Evolutionary conservation across 441 rosid species (phyloP), one percentile per base, ranked within the genome.

Genomic region (Pelargonium cotyledonis): DNA sequence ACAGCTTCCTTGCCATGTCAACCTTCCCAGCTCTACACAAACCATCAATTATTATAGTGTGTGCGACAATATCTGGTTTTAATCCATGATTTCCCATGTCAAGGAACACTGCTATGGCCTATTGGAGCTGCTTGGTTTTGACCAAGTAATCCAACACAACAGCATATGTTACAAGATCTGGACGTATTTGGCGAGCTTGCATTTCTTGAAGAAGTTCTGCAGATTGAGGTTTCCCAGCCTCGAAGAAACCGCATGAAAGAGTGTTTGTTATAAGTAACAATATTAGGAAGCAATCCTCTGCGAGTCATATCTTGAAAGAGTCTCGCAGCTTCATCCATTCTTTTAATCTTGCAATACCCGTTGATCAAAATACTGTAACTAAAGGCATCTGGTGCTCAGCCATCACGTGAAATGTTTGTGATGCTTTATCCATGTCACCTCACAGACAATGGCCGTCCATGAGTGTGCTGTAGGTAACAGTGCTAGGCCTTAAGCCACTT

Each of bases 401-500:
- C 64, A 60, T 60, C 35, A 23, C 8, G 14, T 60, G 31, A 18
- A 60, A 60, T 18, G 21, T 35, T 60, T 60, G 11, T 3, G 8
- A 23, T 21, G 64, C 64, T n/a, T n/a, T n/a, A n/a, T n/a, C n/a
- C n/a, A n/a, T n/a, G n/a, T n/a, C n/a, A n/a, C n/a, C n/a, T n/a
- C 35, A 14, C 23, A 6, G 21, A 60, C 35, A 60, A 7, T 60
- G 21, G 12, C 64, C 64, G 21, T 60, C 35, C 35, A 60, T 21
- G 31, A 60, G 19, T 15, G 75, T 70, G 63, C 41, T 74, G 44
- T 78, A 72, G 16, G 76, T 77, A 14, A 4, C 49, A 4, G 49
- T 12, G 44, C 73, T 63, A 19, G 79, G 81, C 57, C 68, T 75
- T 66, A 44, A 38, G 6, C 81, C 73, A 12, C 26, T 66, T 61